These are phyloP conservation scores for Vanderwaltozyma yarrowii DNA, from an alignment of 805 yeast genomes.

Conservation along the genomic window DNA sequence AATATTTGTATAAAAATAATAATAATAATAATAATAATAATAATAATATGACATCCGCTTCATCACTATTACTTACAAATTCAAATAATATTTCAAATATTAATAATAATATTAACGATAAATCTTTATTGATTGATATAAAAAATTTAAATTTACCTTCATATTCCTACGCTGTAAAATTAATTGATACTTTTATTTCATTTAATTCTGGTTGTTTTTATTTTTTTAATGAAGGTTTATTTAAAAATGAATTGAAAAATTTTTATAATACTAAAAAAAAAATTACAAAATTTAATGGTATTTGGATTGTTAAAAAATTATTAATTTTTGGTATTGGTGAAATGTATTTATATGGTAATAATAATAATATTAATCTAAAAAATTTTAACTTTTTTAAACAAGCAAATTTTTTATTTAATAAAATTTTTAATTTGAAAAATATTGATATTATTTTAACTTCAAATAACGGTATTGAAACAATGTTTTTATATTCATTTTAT, in stretches of 20 bases:
- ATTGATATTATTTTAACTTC: constrained; percentile 1
- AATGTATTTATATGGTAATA: constrained; percentile 42
- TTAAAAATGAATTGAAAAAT: constrained; percentile 53
- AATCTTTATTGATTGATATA: neutral
- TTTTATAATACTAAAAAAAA: constrained; percentile 37
- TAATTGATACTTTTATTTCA: constrained; percentile 67
- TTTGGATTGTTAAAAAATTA: constrained; percentile 70
- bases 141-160: constrained; percentile 40
- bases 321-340: constrained; percentile 73
- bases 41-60: neutral
- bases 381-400: constrained; percentile 2
- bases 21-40: neutral
- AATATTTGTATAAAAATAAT: constrained; percentile 15
- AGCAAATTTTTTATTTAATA: neutral
- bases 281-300: constrained; percentile 49
- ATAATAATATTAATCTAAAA: neutral
- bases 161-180: constrained; percentile 61
- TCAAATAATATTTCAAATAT: no score
- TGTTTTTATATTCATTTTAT: constrained; percentile 65
- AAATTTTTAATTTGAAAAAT: neutral
- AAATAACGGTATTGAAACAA: constrained; percentile 72
- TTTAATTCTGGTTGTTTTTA: constrained; percentile 80
- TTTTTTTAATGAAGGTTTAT: constrained; percentile 74
- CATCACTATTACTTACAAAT: no score
- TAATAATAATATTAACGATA: neutral